Conservation (phyloP, 306 rosid species). For the Neltuma alba region DNA sequence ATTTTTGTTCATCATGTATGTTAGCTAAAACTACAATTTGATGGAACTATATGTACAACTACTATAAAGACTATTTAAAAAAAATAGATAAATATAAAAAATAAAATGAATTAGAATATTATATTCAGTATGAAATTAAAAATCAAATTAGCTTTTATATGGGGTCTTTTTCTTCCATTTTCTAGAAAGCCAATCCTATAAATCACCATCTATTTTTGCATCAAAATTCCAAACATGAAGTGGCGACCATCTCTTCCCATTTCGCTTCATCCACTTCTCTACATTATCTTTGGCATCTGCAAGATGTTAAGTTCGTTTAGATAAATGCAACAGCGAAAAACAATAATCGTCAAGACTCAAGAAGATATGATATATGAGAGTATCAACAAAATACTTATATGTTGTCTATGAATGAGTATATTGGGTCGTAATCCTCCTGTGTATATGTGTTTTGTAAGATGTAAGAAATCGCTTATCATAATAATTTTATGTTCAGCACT, state of each 20-base stretch:
- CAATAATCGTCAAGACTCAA: neutral
- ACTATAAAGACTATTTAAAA: no score
- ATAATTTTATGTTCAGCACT: constrained; percentile 54
- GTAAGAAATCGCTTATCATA: neutral
- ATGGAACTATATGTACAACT: no score
- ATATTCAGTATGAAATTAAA: no score
- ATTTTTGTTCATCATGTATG: no score
- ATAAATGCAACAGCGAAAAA: neutral
- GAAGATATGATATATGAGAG: neutral
- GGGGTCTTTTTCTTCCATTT: neutral
- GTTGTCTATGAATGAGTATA: neutral
- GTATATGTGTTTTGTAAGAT: neutral
- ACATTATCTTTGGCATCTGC: neutral
- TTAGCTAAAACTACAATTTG: no score
- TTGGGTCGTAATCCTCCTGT: neutral
- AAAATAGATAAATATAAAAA: no score
- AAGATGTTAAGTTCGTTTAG: neutral
- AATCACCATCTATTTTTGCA: neutral
- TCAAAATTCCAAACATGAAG: neutral
- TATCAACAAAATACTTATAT: neutral
- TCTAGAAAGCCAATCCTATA: neutral
- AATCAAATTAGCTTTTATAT: no score
- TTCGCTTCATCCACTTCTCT: neutral
- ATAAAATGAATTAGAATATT: no score
- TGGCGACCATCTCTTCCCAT: neutral